Evolutionary conservation across 805 yeast species (phyloP), one percentile per base, ranked within the genome.

Genomic region (Martiniozyma abietophila): DNA sequence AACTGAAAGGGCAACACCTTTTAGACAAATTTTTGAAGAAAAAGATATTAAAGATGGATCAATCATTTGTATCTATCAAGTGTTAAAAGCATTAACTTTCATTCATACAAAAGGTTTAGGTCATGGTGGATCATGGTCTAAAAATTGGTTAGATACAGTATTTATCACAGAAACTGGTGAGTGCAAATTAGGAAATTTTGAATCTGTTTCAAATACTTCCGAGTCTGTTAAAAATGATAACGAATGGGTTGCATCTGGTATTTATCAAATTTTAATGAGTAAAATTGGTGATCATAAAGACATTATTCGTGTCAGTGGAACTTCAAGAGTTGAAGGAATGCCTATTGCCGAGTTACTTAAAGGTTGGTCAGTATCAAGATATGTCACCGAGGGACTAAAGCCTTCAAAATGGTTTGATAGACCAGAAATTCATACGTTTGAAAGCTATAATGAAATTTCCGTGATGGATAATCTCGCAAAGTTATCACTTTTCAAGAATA

Each of bases 151-250:
- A 14, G 62, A 69, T 26, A 70, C 81, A 1, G 67, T 88, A 1
- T 86, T 61, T 51, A 75, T 83, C 11, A 79, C 71, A 35, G 69
- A 65, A 20, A 50, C 64, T 11, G 95, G 96, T 10, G 94, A 81
- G 49, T 84, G 95, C 89, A 78, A 74, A 39, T 51, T 88, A 18
- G 80, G 81, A 39, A 95, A 95, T 1, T 75, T 86, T 47, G 96
- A 88, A 54, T 54, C 78, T 1, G n/a, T n/a, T n/a, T 56, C 74
- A 23, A 66, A 79, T 2, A 69, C 63, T 35, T 51, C 69, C 27
- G 59, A 69, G 6, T n/a, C 8, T 4, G 29, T 18, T n/a, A 34
- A 29, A 14, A 15, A 18, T 7, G 37, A 34, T 24, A 14, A 24
- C 8, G 19, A 34, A 19, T 5, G 28, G 6, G 33, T 29, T 5